Evolutionary conservation across 2,329 filamentous ascomycete genomes (phyloP), one percentile per base, ranked within the genome.

Genomic region (Didymella lethalis): DNA sequence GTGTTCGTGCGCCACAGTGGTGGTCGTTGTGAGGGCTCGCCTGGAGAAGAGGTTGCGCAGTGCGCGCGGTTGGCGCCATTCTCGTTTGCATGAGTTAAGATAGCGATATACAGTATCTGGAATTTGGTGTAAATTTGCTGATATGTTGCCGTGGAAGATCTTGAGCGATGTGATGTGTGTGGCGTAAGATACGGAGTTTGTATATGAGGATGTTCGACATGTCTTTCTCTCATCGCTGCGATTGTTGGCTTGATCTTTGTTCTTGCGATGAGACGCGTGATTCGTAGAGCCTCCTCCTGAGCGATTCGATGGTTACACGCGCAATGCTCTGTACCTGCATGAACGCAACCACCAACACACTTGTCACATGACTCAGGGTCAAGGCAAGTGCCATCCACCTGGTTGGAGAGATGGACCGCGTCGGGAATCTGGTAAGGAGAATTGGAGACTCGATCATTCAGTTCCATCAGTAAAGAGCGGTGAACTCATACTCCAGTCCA

Each of bases 291-390:
- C 20, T 26, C 20, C 40, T 14, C 20, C 40, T 43, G 40, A 43
- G 23, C 23, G 23, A 28, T 23, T 29, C 10, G 41, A 29, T 20
- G 31, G 23, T 59, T 47, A 23, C 50, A 50, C 41, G 41, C 34
- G 32, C 38, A 28, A 26, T 43, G 38, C 18, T 36, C 26, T 49
- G 47, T 43, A 48, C 51, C 46, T 59, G 57, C 57, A 55, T 59
- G 51, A 59, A 59, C 52, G 57, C 57, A 56, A 52, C 41, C 57
- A 55, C 18, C 36, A 60, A 23, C 43, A 48, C 32, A 12, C 41
- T 12, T 31, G 43, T 48, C 48, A 32, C 25, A 47, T 34, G 51
- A 59, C n/a, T 59, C 57, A 55, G 32, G 26, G 47, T 38, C 41
- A 43, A 31, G 32, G 34, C 56, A 26, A 40, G 40, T 45, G 34